Evolutionary conservation across 176 grass and related monocot genomes (phyloP), one percentile per base, ranked within the genome.

Genomic region (Cenchrus americanus): DNA sequence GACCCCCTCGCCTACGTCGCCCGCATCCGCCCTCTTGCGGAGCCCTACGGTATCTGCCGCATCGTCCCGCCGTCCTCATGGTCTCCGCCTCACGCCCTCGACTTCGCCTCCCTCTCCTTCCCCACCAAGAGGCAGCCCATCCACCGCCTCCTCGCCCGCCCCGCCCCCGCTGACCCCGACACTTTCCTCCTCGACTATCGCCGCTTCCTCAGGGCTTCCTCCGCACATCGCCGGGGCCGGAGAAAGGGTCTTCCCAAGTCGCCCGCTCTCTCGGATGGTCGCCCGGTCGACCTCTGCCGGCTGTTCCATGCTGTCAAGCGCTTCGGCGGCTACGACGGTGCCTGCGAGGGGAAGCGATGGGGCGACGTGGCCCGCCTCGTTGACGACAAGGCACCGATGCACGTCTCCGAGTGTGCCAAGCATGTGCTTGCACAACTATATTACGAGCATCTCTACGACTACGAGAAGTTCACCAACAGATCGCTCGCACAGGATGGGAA

Each of bases 51-150:
- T 46, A 92, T 97, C 71, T 97, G 95, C 82, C 90, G 90, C 62
- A 97, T 97, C 71, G 95, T 97, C 14, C 95, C 95, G 2, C 95
- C 92, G 64, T 63, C 64, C 2, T 93, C 88, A 17, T 97, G 95
- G 95, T 87, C 77, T 3, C 95, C 92, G 41, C 95, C 95, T 0
- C 80, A 49, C 54, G 85, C 87, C 54, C 89, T 92, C 30, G 86
- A 94, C 61, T 81, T 80, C 46, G 22, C 64, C 10, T 76, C 88
- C 3, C 76, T 94, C 55, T 79, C 87, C 11, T 93, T 97, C 74
- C 90, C 88, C 75, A 94, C 92, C 30, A 97, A 94, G 91, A 87
- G 86, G 5, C 92, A 97, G 90, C 90, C 88, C 60, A 97, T 97
- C 78, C 86, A 94, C 78, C 84, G 72, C 71, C 92, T 97, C 70